Base-by-base conservation (phyloP, 768 basidiomycete genomes). In the Amanita subjunquillea region DNA sequence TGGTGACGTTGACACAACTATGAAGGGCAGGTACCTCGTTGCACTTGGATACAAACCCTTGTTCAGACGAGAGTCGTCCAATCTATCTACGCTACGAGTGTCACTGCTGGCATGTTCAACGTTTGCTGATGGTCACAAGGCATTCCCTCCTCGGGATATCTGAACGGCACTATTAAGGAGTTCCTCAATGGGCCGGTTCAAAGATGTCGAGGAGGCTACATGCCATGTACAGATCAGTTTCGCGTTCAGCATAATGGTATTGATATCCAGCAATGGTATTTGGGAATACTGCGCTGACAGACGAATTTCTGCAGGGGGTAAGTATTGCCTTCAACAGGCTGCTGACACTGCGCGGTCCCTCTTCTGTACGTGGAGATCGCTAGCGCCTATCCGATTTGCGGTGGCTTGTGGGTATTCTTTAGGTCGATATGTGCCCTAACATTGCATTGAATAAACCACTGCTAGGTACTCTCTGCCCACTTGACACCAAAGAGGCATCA, bases 271-370 rank as follows among this genome's bases (percentile, higher is more conserved):
- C 13, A 10, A 41, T 0, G 3, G 1, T 30, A 22, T 15, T 4
- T n/a, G 12, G 5, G 10, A 27, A 41, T 0, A 2, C 8, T 1
- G 2, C 9, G n/a, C 13, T 47, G 44, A 53, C 22, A 2, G 8
- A 6, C 22, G 8, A 22, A n/a, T n/a, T 38, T 22, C 25, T 17
- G 8, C 53, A 79, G 80, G 86, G 85, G 37, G 68, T 89, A 44
- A 83, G 81, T 61, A 77, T 89, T 41, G 81, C 85, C 1, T 85
- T 89, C 72, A 83, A 87, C 58, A 85, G 83, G 0, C 86, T 85
- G 0, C 67, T 87, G 10, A 69, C 78, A 13, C 72, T 81, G 5
- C 85, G 85, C 12, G 85, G 85, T 4, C 85, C 85, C 15, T 70
- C 85, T 48, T 79, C 82, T 12, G 48, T 50, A 48, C 23, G 48